These are phyloP conservation scores for Wallacemonas sp. DNA, from an alignment of 208 protist genomes.

Conservation along the genomic window DNA sequence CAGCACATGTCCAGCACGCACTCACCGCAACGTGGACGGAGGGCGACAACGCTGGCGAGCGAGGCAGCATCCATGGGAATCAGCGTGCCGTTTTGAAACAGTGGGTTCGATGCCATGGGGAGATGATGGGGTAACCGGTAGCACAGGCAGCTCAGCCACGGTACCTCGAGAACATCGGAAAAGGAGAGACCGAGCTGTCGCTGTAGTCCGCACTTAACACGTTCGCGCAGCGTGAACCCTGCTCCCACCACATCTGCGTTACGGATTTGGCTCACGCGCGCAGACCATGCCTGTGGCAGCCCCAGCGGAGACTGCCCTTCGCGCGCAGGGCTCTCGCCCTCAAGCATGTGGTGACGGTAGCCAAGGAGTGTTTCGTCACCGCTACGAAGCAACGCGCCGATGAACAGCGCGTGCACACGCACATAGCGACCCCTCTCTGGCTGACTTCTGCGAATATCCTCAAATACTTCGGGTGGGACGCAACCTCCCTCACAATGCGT, in stretches of 20 bases:
- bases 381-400: neutral
- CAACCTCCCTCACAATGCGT: constrained; percentile 40
- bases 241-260: neutral
- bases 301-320: neutral
- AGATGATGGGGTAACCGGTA: constrained; percentile 43
- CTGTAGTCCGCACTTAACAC: neutral
- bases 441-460: constrained; percentile 20
- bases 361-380: constrained; percentile 3
- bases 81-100: constrained; percentile 42
- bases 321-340: too few species aligned
- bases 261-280: neutral
- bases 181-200: constrained; percentile 21
- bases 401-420: constrained; percentile 40
- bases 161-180: constrained; percentile 23
- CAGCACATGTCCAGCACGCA: constrained; percentile 85
- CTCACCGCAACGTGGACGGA: constrained; percentile 54
- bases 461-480: constrained; percentile 57
- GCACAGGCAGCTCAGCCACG: constrained; percentile 61
- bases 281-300: neutral
- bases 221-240: neutral
- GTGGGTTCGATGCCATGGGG: constrained; percentile 18
- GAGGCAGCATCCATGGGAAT: constrained; percentile 86
- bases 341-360: neutral
- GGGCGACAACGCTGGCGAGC: constrained; percentile 74
- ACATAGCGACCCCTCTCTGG: constrained; percentile 43